These are phyloP conservation scores for Jamesozyma jinghongensis DNA, from an alignment of 805 yeast species.

Conservation along the genomic window DNA sequence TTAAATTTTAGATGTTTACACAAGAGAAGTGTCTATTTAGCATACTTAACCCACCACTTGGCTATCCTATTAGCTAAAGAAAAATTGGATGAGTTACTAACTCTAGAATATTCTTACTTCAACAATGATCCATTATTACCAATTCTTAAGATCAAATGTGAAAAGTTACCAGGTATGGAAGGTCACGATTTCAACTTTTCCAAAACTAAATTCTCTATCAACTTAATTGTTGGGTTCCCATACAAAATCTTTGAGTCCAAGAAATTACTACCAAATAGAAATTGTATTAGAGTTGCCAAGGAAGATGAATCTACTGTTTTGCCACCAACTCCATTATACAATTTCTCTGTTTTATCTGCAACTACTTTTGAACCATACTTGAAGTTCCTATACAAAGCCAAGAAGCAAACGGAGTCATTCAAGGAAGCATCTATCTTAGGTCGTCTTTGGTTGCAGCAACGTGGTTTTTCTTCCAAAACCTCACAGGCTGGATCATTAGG, in stretches of 20 bases:
- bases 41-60: conserved; percentile 63
- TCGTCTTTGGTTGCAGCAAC: conserved; percentile 80
- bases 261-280: conserved; percentile 70
- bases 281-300: conserved; percentile 66
- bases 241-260: conserved; percentile 60
- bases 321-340: conserved; percentile 67
- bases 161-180: conserved; percentile 5
- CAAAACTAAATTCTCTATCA: conserved; percentile 62
- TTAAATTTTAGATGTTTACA: conserved; percentile 83
- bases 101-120: conserved; percentile 54
- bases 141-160: conserved; percentile 52
- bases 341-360: conserved; percentile 67
- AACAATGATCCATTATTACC: conserved; percentile 78
- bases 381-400: conserved; percentile 65
- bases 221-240: conserved; percentile 67
- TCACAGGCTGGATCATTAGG: conserved; percentile 42
- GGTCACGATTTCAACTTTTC: conserved; percentile 44
- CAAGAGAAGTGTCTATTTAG: conserved; percentile 80
- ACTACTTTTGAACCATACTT: conserved; percentile 60
- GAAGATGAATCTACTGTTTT: conserved; percentile 42
- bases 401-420: conserved; percentile 70
- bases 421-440: conserved; percentile 83
- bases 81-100: conserved; percentile 37
- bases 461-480: conserved; percentile 62
- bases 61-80: conserved; percentile 44